A percentile compares a stretch with the other conserved stretches of the same genome.
Conservation (phyloP, 805 yeast species). For the Tetrapisispora namnaoensis region DNA sequence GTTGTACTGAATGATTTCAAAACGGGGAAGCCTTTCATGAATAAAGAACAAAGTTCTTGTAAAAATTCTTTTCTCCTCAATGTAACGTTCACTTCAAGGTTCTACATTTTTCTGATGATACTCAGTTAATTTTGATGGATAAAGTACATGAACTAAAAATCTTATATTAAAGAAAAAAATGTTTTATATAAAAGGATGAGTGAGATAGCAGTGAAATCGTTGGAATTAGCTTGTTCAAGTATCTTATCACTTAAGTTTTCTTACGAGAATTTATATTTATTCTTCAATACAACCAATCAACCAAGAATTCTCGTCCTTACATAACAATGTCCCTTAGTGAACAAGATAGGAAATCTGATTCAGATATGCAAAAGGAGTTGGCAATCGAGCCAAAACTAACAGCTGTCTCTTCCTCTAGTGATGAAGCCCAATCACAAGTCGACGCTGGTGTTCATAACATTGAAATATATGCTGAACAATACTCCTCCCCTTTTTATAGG, state of each 20-base stretch:
- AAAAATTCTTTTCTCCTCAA: too few species aligned
- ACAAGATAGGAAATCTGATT: neutral
- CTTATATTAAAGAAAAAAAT: neutral
- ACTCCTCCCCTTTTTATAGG: constrained; percentile 33
- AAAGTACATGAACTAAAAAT: too few species aligned
- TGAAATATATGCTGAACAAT: constrained; percentile 46
- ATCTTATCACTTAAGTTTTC: neutral
- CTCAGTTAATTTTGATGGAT: too few species aligned
- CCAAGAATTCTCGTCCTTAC: neutral
- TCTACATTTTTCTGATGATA: too few species aligned
- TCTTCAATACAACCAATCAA: neutral
- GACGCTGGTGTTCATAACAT: constrained; percentile 43
- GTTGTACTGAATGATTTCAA: too few species aligned
- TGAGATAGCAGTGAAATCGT: neutral
- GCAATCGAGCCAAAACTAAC: neutral
- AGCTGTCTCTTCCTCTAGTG: neutral
- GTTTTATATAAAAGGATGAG: neutral
- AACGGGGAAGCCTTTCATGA: too few species aligned
- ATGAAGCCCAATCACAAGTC: neutral
- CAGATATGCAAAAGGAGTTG: neutral
- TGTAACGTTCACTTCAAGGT: too few species aligned
- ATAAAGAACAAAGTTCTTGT: too few species aligned
- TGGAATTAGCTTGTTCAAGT: neutral
- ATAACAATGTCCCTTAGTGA: constrained; percentile 1
- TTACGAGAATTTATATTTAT: neutral